Evolutionary conservation across 208 protist species (phyloP).

Genomic region (Crithidia thermophila): DNA sequence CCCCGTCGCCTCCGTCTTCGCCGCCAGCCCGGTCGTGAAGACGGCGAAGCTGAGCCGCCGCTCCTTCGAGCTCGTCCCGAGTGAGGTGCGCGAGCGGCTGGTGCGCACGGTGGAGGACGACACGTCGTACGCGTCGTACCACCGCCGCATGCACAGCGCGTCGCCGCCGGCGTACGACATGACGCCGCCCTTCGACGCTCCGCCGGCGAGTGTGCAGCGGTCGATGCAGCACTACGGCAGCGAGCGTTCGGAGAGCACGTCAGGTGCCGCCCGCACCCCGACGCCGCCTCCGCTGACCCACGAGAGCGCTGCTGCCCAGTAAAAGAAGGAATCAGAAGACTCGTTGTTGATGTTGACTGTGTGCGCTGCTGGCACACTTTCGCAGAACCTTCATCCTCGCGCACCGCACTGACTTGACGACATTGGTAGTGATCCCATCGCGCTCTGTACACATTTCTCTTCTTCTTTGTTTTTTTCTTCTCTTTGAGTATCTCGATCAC

Average conservation of each 20-base stretch:
- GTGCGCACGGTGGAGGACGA: conserved; percentile 42
- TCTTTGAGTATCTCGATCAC: not conserved
- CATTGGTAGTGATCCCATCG: not conserved
- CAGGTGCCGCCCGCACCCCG: not conserved
- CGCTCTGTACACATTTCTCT: not conserved
- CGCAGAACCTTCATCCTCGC: no score
- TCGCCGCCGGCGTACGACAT: conserved; percentile 39
- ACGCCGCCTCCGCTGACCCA: not conserved
- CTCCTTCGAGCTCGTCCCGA: conserved; percentile 72
- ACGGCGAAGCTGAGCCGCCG: conserved; percentile 71
- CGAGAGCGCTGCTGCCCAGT: no score
- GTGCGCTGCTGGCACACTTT: no score
- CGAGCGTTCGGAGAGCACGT: conserved; percentile 8
- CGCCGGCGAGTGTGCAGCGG: conserved; percentile 32
- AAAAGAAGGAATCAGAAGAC: no score
- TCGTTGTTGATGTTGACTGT: no score
- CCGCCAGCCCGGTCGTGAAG: conserved; percentile 40
- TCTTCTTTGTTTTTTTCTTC: not conserved
- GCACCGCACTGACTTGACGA: not conserved
- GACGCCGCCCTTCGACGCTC: conserved; percentile 48
- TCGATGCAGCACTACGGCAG: conserved; percentile 28
- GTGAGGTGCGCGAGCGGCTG: conserved; percentile 34
- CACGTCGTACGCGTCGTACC: conserved; percentile 52
- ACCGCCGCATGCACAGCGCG: conserved; percentile 34
- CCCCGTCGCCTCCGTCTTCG: conserved; percentile 62